Conservation (phyloP, 2,329 filamentous ascomycete species). For the Ophiobolus disseminans region DNA sequence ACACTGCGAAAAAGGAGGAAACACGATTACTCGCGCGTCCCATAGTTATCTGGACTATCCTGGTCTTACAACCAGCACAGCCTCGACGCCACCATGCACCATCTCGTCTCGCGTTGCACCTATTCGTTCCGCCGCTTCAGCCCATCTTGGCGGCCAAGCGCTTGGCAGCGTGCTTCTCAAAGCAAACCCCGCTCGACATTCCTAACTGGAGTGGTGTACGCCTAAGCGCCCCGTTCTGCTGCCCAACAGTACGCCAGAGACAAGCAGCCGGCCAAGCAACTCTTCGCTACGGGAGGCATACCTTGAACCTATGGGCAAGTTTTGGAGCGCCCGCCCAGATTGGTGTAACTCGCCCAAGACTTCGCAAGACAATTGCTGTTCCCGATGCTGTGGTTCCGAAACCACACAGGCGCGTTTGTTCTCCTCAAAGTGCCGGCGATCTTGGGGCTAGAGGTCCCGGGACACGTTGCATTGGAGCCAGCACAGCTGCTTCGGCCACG, state of each 20-base stretch:
- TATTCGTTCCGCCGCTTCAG: conserved; percentile 29
- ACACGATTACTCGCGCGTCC: conserved; percentile 18
- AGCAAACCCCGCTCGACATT: conserved; percentile 25
- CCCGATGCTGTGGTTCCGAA: conserved; percentile 25
- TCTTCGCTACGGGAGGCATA: conserved; percentile 12
- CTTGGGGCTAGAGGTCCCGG: conserved; percentile 15
- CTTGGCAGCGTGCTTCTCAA: conserved; percentile 11
- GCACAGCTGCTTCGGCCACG: conserved; percentile 19
- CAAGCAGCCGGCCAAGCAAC: conserved; percentile 16
- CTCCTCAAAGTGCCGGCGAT: conserved; percentile 2
- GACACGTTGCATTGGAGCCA: conserved; percentile 20
- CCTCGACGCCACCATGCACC: conserved; percentile 43
- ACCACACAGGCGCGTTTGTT: conserved; percentile 12
- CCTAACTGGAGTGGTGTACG: conserved; percentile 7
- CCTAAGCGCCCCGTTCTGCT: background rate
- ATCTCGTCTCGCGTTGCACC: conserved; percentile 16
- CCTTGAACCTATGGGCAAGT: conserved; percentile 13
- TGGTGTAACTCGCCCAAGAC: conserved; percentile 24
- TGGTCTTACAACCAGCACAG: conserved; percentile 31
- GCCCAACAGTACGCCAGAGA: conserved; percentile 4
- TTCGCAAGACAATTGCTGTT: conserved; percentile 17
- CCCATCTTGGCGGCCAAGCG: conserved; percentile 21
- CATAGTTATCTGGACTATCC: conserved; percentile 18
- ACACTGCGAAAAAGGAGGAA: background rate
- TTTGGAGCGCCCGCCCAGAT: conserved; percentile 15